Evolutionary conservation across 2,329 filamentous ascomycete species (phyloP).

Genomic region (Cladophialophora carrionii): DNA sequence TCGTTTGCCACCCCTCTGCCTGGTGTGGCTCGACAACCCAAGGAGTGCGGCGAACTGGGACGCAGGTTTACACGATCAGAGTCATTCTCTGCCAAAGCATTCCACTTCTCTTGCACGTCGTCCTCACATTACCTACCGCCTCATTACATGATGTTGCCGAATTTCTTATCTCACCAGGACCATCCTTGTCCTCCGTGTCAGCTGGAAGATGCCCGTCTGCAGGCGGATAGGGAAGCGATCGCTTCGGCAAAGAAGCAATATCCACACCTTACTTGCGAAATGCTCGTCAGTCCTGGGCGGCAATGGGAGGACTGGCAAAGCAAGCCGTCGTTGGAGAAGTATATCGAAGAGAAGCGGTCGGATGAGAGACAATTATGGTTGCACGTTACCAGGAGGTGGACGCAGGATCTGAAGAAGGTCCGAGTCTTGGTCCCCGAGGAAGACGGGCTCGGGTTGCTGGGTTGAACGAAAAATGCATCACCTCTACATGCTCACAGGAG

Average conservation of each 20-base stretch:
- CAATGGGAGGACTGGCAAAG: constrained; percentile 36
- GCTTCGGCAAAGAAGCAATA: constrained; percentile 28
- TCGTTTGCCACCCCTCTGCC: constrained; percentile 32
- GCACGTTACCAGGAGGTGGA: constrained; percentile 38
- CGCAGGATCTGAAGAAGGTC: constrained; percentile 37
- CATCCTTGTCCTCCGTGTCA: constrained; percentile 39
- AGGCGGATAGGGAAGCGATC: constrained; percentile 32
- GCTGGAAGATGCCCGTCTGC: constrained; percentile 30
- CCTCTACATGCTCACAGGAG: not conserved
- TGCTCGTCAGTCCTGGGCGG: constrained; percentile 35
- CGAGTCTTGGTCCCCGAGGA: constrained; percentile 37
- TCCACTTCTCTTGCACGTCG: constrained; percentile 37
- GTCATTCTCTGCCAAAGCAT: constrained; percentile 29
- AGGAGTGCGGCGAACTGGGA: constrained; percentile 29
- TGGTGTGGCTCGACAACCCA: constrained; percentile 32
- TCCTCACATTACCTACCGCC: constrained; percentile 32
- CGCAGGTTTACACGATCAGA: constrained; percentile 25
- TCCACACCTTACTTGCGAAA: constrained; percentile 36
- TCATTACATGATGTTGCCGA: constrained; percentile 36
- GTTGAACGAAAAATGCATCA: not conserved
- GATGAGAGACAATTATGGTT: constrained; percentile 38
- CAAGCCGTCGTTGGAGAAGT: constrained; percentile 35
- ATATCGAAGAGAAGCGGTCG: constrained; percentile 36
- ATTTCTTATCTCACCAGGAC: constrained; percentile 37
- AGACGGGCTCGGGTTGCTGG: constrained; percentile 36